Percentiles rank a stretch among this genome's conserved stretches.
Evolutionary conservation across 1,139 yeast genomes (phyloP).

Genomic region (Hansenula anomala): DNA sequence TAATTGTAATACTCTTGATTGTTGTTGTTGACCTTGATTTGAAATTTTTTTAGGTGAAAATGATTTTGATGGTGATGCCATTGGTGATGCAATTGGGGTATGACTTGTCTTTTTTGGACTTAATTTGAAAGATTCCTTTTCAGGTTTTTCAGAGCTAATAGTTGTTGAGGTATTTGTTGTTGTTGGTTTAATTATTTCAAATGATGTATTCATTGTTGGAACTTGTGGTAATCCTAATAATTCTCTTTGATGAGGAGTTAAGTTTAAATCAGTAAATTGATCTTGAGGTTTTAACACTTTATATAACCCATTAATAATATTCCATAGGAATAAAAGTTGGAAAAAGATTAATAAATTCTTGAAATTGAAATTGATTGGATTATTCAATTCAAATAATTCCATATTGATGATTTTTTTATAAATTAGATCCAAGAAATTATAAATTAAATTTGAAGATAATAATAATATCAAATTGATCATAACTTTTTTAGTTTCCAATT

Average conservation of each 20-base stretch:
- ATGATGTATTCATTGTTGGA: slow-evolving; percentile 13
- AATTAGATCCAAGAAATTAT: slow-evolving; percentile 22
- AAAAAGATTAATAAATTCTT: slow-evolving; percentile 16
- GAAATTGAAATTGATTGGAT: slow-evolving; percentile 4
- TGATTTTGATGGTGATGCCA: slow-evolving; percentile 20
- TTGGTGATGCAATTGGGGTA: slow-evolving; percentile 23
- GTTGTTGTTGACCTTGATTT: slow-evolving; percentile 4
- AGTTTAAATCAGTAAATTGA: slow-evolving; percentile 33
- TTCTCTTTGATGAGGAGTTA: slow-evolving; percentile 36
- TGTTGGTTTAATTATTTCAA: slow-evolving; percentile 3
- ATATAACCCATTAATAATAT: slow-evolving; percentile 30
- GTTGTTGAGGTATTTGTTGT: too few relatives aligned
- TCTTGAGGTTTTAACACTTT: slow-evolving; percentile 32
- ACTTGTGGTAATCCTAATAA: slow-evolving; percentile 36
- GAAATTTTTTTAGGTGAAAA: slow-evolving; percentile 6
- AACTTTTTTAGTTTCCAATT: slow-evolving; percentile 30
- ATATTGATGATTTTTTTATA: slow-evolving; percentile 14
- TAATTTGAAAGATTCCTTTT: too few relatives aligned
- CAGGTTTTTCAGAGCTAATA: too few relatives aligned
- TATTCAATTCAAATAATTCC: too few relatives aligned
- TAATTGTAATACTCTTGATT: slow-evolving; percentile 4
- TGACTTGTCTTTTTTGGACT: slow-evolving; percentile 2
- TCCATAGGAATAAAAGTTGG: slow-evolving; percentile 30
- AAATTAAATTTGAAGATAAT: slow-evolving; percentile 23
- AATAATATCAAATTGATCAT: slow-evolving; percentile 28